Evolutionary conservation across 2,329 filamentous ascomycete species (phyloP), one percentile per base, ranked within the genome.

Genomic region (Paraconiothyrium brasiliense): DNA sequence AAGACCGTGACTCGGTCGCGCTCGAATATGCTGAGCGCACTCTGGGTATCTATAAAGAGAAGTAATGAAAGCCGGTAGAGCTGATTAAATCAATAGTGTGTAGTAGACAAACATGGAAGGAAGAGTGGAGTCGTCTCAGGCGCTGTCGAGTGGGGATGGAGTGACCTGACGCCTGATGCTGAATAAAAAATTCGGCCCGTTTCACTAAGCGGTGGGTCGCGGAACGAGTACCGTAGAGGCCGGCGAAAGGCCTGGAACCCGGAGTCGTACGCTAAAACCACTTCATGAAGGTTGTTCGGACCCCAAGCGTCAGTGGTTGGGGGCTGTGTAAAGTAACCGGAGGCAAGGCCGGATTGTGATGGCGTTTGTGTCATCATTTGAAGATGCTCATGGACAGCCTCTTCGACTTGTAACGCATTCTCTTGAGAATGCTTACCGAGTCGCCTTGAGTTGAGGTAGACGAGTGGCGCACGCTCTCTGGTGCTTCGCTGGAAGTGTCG

Each of bases 371-470:
- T 35, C 41, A 63, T 71, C 72, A 79, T 66, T 73, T 76, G 76
- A 79, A 79, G 61, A 79, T 35, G 54, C 65, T 74, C 59, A 67
- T 65, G 24, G 75, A 78, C 54, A 79, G 67, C 58, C 70, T 70
- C 73, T 78, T 79, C 62, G 75, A 77, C 66, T 69, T 74, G 54
- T 65, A 65, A 51, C 76, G 71, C 60, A 76, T 71, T 61, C 75
- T 77, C 60, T 73, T 75, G 41, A 78, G 57, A 60, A 78, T 65
- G 60, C 74, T 70, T 58, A 69, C 61, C 57, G 72, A 75, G 63
- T 73, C 73, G 9, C 68, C 64, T 57, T 70, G 66, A 14, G 65
- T 66, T 13, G 73, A 70, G 54, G 71, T 71, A 20, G 75, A 76
- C 32, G 70, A 59, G 54, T 78, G 73, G 55, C 68, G 65, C 50